Base-by-base conservation (phyloP, 495 filamentous ascomycete genomes). In the Aspergillus bridgeri region DNA sequence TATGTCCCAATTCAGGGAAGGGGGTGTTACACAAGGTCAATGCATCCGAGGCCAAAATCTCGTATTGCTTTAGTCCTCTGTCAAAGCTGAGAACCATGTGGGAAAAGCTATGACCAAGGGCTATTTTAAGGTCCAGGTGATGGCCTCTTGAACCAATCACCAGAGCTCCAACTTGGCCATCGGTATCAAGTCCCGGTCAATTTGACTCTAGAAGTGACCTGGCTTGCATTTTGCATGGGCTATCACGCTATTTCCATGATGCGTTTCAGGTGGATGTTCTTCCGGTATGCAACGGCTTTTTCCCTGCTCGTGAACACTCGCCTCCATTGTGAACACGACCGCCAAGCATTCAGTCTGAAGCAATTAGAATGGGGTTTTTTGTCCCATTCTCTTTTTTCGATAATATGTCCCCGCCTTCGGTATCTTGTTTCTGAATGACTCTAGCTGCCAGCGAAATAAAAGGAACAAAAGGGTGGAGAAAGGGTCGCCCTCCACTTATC, bases 71-170 rank as follows among this genome's bases (percentile, higher is more conserved):
- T 38, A 9, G 3, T 8, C 13, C 15, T 15, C 20, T 17, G 1
- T 23, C 20, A 24, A 25, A 7, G 23, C 48, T n/a, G 21, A n/a
- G 24, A n/a, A 24, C 48, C 48, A 50, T 50, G 48, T 50, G 48
- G 48, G 48, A 50, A 13, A 47, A 50, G 48, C 48, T 50, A 50
- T 50, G 48, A 27, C 48, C 48, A 50, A 1, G 17, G 6, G 27
- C 48, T 24, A 47, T 23, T 23, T 24, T n/a, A 24, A 23, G 48
- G 6, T 23, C 2, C 48, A 50, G n/a, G 42, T 5, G 42, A 45
- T 7, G 25, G 25, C 25, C 7, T 27, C 25, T 27, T 27, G 25
- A 7, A 38, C 33, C 2, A 38, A 38, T 11, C 8, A 38, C 3
- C 33, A 13, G 33, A 38, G 33, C 33, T 13, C 33, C 1, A 15